phyloP scores from a whole-genome alignment of 805 yeast species.

The Candida michaelii region DNA sequence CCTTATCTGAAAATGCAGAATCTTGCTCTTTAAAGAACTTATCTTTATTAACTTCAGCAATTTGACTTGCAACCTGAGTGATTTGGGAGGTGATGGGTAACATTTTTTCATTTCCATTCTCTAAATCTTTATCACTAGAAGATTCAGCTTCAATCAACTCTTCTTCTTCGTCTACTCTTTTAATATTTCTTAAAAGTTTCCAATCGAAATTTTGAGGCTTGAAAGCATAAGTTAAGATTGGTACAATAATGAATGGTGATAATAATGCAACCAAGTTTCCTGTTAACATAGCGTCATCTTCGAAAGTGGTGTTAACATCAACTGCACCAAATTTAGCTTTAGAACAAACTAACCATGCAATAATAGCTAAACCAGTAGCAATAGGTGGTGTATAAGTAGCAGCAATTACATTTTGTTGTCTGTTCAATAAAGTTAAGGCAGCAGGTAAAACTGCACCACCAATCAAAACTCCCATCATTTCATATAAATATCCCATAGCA shows the following conservation, averaged over 20 bases:
- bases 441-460: slow-evolving; percentile 85
- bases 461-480: slow-evolving; percentile 85
- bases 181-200: slow-evolving; percentile 52
- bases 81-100: slow-evolving; percentile 35
- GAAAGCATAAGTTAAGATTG: slow-evolving; percentile 62
- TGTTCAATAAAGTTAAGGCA: slow-evolving; percentile 62
- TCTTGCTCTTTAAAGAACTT: slow-evolving; percentile 43
- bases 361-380: slow-evolving; percentile 72
- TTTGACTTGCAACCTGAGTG: slow-evolving; percentile 38
- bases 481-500: slow-evolving; percentile 84
- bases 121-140: slow-evolving; percentile 13
- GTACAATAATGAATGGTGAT: slow-evolving; percentile 66
- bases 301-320: slow-evolving; percentile 56
- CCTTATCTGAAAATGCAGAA: slow-evolving; percentile 47
- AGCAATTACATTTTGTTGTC: slow-evolving; percentile 63
- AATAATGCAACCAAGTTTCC: slow-evolving; percentile 84
- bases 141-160: slow-evolving; percentile 51
- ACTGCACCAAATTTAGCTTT: slow-evolving; percentile 33
- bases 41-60: slow-evolving; percentile 27
- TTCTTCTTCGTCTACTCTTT: slow-evolving; percentile 71
- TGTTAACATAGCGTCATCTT: slow-evolving; percentile 83
- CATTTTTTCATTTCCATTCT: slow-evolving; percentile 25
- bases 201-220: slow-evolving; percentile 77
- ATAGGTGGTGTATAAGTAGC: slow-evolving; percentile 75
- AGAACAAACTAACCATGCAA: slow-evolving; percentile 50